Percentiles rank a stretch among this genome's conserved stretches.
Conservation (phyloP, 495 filamentous ascomycete genomes). For the Aspergillus nidulans region DNA sequence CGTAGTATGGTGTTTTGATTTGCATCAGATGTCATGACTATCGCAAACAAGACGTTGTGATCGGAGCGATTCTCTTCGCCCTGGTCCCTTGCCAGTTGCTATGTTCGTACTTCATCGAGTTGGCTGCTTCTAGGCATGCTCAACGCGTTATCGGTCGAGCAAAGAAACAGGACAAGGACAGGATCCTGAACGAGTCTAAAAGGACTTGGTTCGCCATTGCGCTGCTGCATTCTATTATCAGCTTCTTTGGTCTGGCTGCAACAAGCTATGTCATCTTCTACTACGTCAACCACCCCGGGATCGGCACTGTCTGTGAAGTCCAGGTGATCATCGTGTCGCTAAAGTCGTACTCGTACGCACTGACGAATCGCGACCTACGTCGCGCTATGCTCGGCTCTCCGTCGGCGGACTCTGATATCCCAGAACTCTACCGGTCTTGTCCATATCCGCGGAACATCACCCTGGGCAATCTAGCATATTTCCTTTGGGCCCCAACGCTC, state of each 20-base stretch:
- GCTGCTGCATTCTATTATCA: constrained; percentile 73
- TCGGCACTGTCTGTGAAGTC: constrained; percentile 84
- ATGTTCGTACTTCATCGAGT: constrained; percentile 81
- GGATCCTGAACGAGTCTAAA: constrained; percentile 50
- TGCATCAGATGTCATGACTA: constrained; percentile 90
- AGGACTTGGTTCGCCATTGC: constrained; percentile 76
- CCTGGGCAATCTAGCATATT: constrained; percentile 79
- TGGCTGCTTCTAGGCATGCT: constrained; percentile 72
- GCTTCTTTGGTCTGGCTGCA: constrained; percentile 70
- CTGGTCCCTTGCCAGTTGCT: constrained; percentile 87
- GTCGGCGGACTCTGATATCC: constrained; percentile 53
- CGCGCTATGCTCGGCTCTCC: constrained; percentile 73
- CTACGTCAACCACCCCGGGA: constrained; percentile 84
- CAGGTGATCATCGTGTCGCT: constrained; percentile 95
- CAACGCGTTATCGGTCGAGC: constrained; percentile 57
- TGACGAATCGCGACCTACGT: constrained; percentile 93
- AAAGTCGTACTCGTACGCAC: constrained; percentile 91
- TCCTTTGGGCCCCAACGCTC: constrained; percentile 95
- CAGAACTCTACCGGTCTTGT: constrained; percentile 74
- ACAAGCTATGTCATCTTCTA: constrained; percentile 86
- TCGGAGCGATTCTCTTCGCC: constrained; percentile 72
- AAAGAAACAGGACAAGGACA: constrained; percentile 48
- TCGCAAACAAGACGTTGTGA: constrained; percentile 67
- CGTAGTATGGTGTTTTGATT: constrained; percentile 89
- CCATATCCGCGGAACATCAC: constrained; percentile 91